Evolutionary conservation across 495 filamentous ascomycete species (phyloP).

Genomic region (Xylaria bambusicola): DNA sequence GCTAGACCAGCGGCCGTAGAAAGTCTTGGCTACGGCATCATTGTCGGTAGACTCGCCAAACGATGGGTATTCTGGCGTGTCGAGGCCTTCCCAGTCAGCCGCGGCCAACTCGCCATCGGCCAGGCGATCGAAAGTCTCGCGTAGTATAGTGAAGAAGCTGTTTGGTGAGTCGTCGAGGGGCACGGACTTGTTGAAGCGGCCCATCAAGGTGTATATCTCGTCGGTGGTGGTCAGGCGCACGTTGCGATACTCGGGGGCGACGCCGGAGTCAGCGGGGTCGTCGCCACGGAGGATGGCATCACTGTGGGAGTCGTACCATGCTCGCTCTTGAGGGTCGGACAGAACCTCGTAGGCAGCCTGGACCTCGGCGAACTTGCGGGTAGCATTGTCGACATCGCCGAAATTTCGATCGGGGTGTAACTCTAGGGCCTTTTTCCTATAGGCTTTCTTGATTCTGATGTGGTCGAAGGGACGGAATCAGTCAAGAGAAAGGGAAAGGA

Average conservation of each 20-base stretch:
- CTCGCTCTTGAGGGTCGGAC: slow-evolving; percentile 90
- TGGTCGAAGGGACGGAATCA: slow-evolving; percentile 10
- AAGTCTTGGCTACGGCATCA: slow-evolving; percentile 70
- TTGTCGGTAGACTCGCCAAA: slow-evolving; percentile 72
- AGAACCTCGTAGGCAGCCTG: slow-evolving; percentile 94
- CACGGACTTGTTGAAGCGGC: slow-evolving; percentile 72
- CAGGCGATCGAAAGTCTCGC: slow-evolving; percentile 74
- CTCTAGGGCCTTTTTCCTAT: slow-evolving; percentile 85
- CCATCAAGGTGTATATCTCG: slow-evolving; percentile 72
- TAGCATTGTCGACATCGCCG: slow-evolving; percentile 79
- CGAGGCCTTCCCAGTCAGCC: slow-evolving; percentile 63
- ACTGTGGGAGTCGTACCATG: slow-evolving; percentile 96
- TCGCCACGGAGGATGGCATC: slow-evolving; percentile 74
- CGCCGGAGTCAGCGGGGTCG: slow-evolving; percentile 45
- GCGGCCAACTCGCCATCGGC: slow-evolving; percentile 78
- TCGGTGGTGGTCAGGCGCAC: slow-evolving; percentile 71
- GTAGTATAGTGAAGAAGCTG: slow-evolving; percentile 82
- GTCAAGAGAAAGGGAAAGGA: slow-evolving; percentile 18
- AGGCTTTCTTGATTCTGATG: slow-evolving; percentile 94
- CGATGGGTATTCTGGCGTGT: slow-evolving; percentile 65
- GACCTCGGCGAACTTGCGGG: slow-evolving; percentile 82
- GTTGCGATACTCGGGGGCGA: slow-evolving; percentile 59
- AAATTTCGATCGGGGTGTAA: slow-evolving; percentile 95
- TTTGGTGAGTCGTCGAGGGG: slow-evolving; percentile 72
- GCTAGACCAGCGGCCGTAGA: slow-evolving; percentile 78